phyloP scores from a whole-genome alignment of 768 basidiomycete species.

The Coprinellus micaceus region DNA sequence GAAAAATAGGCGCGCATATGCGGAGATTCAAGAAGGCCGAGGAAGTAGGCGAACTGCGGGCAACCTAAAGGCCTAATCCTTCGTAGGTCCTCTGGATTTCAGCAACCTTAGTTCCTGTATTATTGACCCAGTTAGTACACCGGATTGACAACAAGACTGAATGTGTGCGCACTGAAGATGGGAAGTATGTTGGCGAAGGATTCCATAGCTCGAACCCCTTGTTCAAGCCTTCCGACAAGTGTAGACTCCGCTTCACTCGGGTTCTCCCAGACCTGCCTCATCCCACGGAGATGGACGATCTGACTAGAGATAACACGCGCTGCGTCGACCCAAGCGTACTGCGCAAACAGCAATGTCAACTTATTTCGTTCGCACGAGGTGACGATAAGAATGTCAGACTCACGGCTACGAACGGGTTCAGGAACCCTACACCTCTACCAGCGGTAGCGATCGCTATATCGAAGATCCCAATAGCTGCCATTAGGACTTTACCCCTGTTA shows the following conservation, averaged over 20 bases:
- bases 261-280: not conserved
- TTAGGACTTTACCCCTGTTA: not conserved
- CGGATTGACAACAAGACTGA: too few relatives aligned
- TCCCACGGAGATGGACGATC: not conserved
- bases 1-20: too few relatives aligned
- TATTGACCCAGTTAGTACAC: too few relatives aligned
- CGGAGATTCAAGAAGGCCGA: too few relatives aligned
- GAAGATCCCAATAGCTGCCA: conserved; percentile 6
- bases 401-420: conserved; percentile 8
- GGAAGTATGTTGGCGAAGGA: not conserved
- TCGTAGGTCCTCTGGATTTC: too few relatives aligned
- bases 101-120: too few relatives aligned
- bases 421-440: conserved; percentile 5
- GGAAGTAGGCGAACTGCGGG: too few relatives aligned
- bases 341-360: not conserved
- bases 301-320: not conserved
- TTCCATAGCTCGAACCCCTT: not conserved
- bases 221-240: not conserved
- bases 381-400: not conserved
- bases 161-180: not conserved
- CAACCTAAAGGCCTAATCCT: too few relatives aligned
- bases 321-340: not conserved
- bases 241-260: not conserved
- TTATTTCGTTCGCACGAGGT: not conserved
- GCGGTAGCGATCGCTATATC: not conserved